Percentiles rank a stretch among this genome's conserved stretches.
Conservation (phyloP, 2,329 filamentous ascomycete genomes). For the Aspergillus oerlinghausenensis region DNA sequence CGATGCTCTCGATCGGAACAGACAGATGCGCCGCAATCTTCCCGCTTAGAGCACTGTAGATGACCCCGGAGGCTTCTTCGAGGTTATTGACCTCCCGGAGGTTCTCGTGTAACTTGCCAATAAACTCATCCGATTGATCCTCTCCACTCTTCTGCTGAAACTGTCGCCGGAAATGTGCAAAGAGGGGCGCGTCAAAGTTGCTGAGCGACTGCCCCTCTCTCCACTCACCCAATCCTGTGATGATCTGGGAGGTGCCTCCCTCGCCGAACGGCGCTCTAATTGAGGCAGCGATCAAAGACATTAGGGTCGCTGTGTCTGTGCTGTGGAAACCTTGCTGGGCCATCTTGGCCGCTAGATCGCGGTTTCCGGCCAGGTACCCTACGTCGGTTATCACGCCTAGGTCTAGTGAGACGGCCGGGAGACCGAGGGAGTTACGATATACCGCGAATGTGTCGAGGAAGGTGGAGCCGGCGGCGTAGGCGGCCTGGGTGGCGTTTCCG, state of each 20-base stretch:
- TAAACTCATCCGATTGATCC: not conserved
- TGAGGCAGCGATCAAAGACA: constrained; percentile 16
- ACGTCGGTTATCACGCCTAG: constrained; percentile 26
- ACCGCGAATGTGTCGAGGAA: constrained; percentile 33
- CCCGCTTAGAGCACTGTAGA: constrained; percentile 12
- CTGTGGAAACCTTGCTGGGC: constrained; percentile 20
- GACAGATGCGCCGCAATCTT: constrained; percentile 18
- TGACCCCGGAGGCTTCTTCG: constrained; percentile 15
- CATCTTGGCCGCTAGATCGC: constrained; percentile 16
- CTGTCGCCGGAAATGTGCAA: constrained; percentile 19
- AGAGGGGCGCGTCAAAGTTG: constrained; percentile 21
- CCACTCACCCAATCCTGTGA: constrained; percentile 22
- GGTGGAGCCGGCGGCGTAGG: constrained; percentile 35
- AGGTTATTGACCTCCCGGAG: constrained; percentile 7
- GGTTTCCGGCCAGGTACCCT: constrained; percentile 21
- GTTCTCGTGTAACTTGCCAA: constrained; percentile 8
- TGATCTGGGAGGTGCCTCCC: constrained; percentile 10
- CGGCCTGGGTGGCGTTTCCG: constrained; percentile 44
- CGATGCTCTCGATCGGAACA: constrained; percentile 17
- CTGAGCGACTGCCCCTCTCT: constrained; percentile 15
- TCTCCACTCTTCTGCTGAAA: not conserved
- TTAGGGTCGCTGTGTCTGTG: constrained; percentile 14
- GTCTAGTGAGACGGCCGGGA: constrained; percentile 24
- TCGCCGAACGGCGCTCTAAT: constrained; percentile 3
- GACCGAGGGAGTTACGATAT: constrained; percentile 22